phyloP scores from a whole-genome alignment of 768 basidiomycete genomes.

The Melanogaster broomeanus region DNA sequence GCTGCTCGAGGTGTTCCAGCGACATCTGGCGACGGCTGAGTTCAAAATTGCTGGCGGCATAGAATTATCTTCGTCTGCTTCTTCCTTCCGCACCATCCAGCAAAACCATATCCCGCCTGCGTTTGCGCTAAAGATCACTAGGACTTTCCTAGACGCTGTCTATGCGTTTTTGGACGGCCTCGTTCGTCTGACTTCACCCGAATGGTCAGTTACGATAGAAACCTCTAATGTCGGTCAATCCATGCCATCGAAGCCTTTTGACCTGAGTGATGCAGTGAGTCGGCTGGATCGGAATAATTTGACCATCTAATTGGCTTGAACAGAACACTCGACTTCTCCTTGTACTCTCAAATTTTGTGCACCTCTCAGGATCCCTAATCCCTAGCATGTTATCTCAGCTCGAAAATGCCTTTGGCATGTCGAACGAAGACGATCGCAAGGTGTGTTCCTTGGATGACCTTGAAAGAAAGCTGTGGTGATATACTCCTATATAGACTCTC shows the following conservation, averaged over 20 bases:
- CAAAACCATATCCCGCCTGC: constrained; percentile 63
- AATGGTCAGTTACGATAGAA: constrained; percentile 43
- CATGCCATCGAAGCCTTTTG: constrained; percentile 39
- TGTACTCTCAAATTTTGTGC: constrained; percentile 85
- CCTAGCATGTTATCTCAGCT: constrained; percentile 82
- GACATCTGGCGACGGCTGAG: constrained; percentile 70
- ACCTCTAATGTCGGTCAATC: constrained; percentile 8
- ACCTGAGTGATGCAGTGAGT: constrained; percentile 64
- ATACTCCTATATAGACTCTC: constrained; percentile 50
- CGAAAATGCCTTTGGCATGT: constrained; percentile 71
- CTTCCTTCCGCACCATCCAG: constrained; percentile 51
- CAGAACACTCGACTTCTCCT: constrained; percentile 87
- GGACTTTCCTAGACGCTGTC: constrained; percentile 81
- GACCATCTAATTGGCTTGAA: constrained; percentile 2
- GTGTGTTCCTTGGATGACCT: constrained; percentile 37
- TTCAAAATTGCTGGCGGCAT: constrained; percentile 82
- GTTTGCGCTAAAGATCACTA: constrained; percentile 74
- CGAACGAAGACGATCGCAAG: constrained; percentile 71
- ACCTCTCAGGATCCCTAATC: constrained; percentile 68
- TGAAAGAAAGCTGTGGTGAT: background rate
- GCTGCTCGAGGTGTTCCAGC: constrained; percentile 81
- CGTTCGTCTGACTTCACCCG: constrained; percentile 74
- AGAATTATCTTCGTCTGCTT: constrained; percentile 50
- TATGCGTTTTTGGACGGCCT: constrained; percentile 89
- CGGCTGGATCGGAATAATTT: background rate